phyloP scores from a whole-genome alignment of 768 basidiomycete species.

The Leucogyrophana mollusca region DNA sequence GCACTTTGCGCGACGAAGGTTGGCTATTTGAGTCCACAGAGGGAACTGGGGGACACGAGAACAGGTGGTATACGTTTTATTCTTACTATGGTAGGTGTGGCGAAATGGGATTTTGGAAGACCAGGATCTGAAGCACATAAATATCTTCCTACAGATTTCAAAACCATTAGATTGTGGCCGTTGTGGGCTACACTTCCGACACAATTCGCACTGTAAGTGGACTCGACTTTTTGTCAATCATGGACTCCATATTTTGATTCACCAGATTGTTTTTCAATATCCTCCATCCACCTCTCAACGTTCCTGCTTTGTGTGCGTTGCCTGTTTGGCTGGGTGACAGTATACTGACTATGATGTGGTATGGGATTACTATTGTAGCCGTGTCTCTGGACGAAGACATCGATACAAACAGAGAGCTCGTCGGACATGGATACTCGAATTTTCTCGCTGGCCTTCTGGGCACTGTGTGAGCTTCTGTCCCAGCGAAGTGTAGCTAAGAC shows the following conservation, averaged over 20 bases:
- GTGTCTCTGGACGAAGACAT: slow-evolving; percentile 89
- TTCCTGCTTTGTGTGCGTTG: slow-evolving; percentile 76
- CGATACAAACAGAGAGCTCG: slow-evolving; percentile 89
- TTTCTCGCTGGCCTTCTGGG: slow-evolving; percentile 77
- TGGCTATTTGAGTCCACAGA: slow-evolving; percentile 79
- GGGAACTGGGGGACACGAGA: slow-evolving; percentile 25
- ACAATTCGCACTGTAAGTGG: slow-evolving; percentile 82
- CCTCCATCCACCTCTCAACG: slow-evolving; percentile 82
- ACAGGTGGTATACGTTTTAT: slow-evolving; percentile 85
- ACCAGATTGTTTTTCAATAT: slow-evolving; percentile 81
- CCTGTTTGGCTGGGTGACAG: neutral
- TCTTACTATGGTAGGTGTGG: slow-evolving; percentile 65
- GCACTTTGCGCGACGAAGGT: slow-evolving; percentile 56
- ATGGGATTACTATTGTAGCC: slow-evolving; percentile 48
- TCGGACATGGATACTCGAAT: slow-evolving; percentile 92
- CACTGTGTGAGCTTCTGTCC: slow-evolving; percentile 58
- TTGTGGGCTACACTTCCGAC: slow-evolving; percentile 88
- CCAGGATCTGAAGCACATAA: too few relatives aligned
- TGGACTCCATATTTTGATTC: slow-evolving; percentile 4
- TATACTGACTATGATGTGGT: too few relatives aligned
- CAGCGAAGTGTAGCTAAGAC: neutral
- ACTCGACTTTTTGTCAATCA: slow-evolving; percentile 31
- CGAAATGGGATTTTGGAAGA: too few relatives aligned
- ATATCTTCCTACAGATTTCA: slow-evolving; percentile 47
- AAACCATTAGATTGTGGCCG: slow-evolving; percentile 56